Base-by-base conservation (phyloP, 805 yeast species). In the Wickerhamiella brachini region DNA sequence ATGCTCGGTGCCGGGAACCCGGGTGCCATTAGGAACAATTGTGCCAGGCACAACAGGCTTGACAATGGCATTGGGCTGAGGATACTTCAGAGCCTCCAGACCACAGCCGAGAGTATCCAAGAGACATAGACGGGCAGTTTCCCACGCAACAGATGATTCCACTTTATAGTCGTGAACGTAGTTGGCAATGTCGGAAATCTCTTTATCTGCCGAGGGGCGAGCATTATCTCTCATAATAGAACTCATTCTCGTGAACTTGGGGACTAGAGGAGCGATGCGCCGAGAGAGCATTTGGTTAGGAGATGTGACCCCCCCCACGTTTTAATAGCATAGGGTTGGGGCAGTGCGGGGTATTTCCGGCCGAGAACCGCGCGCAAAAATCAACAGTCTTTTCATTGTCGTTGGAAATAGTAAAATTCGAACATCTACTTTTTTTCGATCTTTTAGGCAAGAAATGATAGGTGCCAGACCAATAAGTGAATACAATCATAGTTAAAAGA, bases 91-190 rank as follows among this genome's bases (percentile, higher is more conserved):
- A 1, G 80, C 81, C 50, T 78, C 81, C 15, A 78, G 66, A 20
- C 81, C 82, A 60, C 81, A 77, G 5, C 83, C 83, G 26, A 78
- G 61, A 3, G 81, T 76, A 57, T 78, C 83, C 38, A 78, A 62
- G 43, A 78, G 63, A 61, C 82, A 78, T 24, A 75, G 65, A 46
- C 72, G 70, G 1, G 82, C 82, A 9, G 83, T 78, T 51, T 75
- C 75, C 48, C 60, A 62, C 6, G 82, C 82, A 31, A 74, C 60
- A 17, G 66, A 61, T 13, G 79, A 73, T 47, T 68, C 71, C 42
- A 76, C 62, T 48, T 69, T 61, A 61, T 68, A 71, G 51, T 65
- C 56, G 62, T 77, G 80, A 22, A 76, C 71, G 58, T 78, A 78
- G 43, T 64, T 62, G 13, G 82, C 72, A 53, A 78, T 78, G 53